Evolutionary conservation across 1,139 yeast genomes (phyloP), one percentile per base, ranked within the genome.

Genomic region (Hansenula lynferdii): DNA sequence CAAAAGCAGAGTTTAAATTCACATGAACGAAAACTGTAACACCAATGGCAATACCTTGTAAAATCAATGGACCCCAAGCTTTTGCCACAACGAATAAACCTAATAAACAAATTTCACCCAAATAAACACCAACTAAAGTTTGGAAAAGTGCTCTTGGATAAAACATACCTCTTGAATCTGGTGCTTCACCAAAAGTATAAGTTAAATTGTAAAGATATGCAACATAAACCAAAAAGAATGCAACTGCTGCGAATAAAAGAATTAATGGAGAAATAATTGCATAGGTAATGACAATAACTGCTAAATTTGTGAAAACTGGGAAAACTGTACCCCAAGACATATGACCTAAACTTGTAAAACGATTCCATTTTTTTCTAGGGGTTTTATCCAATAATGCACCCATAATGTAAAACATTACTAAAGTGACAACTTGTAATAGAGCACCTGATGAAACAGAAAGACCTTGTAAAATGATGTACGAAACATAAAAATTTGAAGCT

Each of bases 21-120:
- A 76, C 30, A 56, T 92, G 96, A 41, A 77, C 71, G 53, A 77
- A 75, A 5, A 75, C 72, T 0, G 97, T 87, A 45, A 73, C 68
- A 14, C 69, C 76, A 14, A 87, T 54, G 40, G 80, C 67, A 41
- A 86, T 70, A 8, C 76, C 82, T 61, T 85, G 87, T 39, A 92
- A 65, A 14, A 76, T 90, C 48, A 90, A 74, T 35, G 96, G 95
- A 29, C 96, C 97, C 96, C 96, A 90, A 41, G 95, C 85, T 70
- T 87, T 86, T 47, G 95, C 94, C 54, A 89, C 87, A 21, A 80
- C 86, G 58, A 89, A 87, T 47, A 92, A 69, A 41, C 95, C 97
- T 48, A 90, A 64, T 56, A 92, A 57, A 66, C 96, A 86, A 24
- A 89, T 62, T 62, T 92, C 92, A 17, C 94, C 95, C 48, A 92